phyloP scores from a whole-genome alignment of 176 grass and related monocot species.

The Carex parvula region DNA sequence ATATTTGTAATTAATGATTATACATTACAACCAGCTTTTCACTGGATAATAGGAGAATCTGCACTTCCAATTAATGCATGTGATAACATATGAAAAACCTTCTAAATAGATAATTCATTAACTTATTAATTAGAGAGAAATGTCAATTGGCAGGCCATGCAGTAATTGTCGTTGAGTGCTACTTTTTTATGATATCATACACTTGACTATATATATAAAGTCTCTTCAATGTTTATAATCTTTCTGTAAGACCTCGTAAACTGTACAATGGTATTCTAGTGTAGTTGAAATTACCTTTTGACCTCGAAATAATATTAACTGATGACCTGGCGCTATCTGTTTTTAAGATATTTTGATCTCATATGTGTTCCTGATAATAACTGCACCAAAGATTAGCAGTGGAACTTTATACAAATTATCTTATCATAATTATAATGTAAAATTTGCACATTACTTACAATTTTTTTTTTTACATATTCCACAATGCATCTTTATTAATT shows the following conservation, averaged over 20 bases:
- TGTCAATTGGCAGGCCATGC: not conserved
- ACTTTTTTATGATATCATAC: not conserved
- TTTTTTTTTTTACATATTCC: no score
- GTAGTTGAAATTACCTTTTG: not conserved
- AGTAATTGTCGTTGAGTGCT: constrained; percentile 6
- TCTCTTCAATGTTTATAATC: not conserved
- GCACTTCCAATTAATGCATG: not conserved
- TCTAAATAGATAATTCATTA: not conserved
- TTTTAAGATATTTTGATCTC: not conserved
- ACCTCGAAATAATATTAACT: not conserved
- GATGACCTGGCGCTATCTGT: not conserved
- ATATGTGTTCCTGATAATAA: not conserved
- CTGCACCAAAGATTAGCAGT: no score
- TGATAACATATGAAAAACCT: constrained; percentile 9
- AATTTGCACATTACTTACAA: no score
- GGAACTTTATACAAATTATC: no score
- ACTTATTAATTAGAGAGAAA: not conserved
- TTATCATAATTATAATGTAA: no score
- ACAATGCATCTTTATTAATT: no score
- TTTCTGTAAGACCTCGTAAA: constrained; percentile 5
- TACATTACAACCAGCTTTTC: not conserved
- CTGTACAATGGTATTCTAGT: not conserved
- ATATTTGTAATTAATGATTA: not conserved
- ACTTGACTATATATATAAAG: not conserved
- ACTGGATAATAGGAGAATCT: not conserved